Base-by-base conservation (phyloP, 2,329 filamentous ascomycete species). In the Verticillium nubilum region DNA sequence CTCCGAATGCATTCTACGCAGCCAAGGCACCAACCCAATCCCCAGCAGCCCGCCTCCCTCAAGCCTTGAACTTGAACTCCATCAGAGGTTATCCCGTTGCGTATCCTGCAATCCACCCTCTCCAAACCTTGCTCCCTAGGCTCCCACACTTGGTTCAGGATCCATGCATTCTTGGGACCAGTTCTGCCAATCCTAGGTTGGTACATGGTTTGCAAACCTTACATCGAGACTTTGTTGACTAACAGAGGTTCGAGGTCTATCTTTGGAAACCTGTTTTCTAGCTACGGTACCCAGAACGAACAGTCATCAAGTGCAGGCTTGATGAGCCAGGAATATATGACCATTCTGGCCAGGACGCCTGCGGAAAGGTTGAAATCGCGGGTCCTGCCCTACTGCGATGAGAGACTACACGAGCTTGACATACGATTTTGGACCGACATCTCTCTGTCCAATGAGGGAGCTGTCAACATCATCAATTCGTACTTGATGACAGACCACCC, bases 401-500 rank as follows among this genome's bases (percentile, higher is more conserved):
- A 67, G n/a, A 68, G 69, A 12, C 64, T 76, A 1, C 54, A 55
- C 3, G 23, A 64, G 1, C 61, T 75, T 1, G 56, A 69, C 2
- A 70, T 76, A 33, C 28, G 58, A 12, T 66, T 67, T 58, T 74
- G 76, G 76, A 74, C 75, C 15, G 60, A 70, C 27, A 66, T 74
- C 5, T 37, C 60, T 5, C 63, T 76, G 5, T 52, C 65, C 0
- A 65, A 70, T 52, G 65, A 70, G 5, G 60, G 71, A 13, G 70
- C 72, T n/a, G 69, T 68, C 2, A 66, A 63, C 12, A 63, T 66
- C 25, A 71, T 76, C n/a, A 76, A 73, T 2, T 59, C 71, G 1
- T 76, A 76, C 50, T 60, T 76, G 5, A 63, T 67, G 56, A 76
- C 73, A 1, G 74, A 78, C 13, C 72, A 76, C 56, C 73, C 74